Base-by-base conservation (phyloP, 257 asterid species). In the Przewalskia tangutica region DNA sequence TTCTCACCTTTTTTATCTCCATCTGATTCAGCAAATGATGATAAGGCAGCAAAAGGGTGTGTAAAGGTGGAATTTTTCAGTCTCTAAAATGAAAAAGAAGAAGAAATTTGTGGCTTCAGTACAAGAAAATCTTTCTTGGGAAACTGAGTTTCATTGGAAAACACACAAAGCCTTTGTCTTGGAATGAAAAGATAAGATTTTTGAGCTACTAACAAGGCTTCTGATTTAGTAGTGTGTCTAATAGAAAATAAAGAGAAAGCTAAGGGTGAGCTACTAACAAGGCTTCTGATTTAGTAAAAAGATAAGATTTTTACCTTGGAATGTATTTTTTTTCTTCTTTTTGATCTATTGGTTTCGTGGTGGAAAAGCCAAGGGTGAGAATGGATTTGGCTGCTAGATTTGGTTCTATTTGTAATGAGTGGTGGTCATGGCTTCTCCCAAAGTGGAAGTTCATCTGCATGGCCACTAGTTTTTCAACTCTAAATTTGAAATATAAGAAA, bases 1-100 rank as follows among this genome's bases (percentile, higher is more conserved):
- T 36, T 42, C 16, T 86, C 89, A 9, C 63, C 81, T 3, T 88
- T 83, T 3, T 88, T 83, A 34, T 88, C 89, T 9, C 83, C 90
- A n/a, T 89, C 92, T 14, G 89, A 84, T 76, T 88, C 91, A 11
- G 93, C 97, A 66, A 88, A 92, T 6, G 97, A 92, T 81, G 97
- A 91, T 44, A 91, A 76, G 81, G 94, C 85, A 59, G 97, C 94
- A 56, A 86, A 85, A 76, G 91, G 89, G 86, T 81, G 84, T 50
- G 80, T 14, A 51, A 76, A 84, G 44, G 83, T 83, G 18, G 84
- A 67, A 13, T 38, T 88, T 34, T 84, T 82, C 2, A 84, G 81
- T 81, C 82, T 86, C 17, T 84, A 50, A 77, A 84, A 60, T 36
- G 89, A 86, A 42, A 81, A 86, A 65, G 86, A 40, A 2, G 84